phyloP scores from a whole-genome alignment of 2,329 filamentous ascomycete genomes.

The Fusarium tuaranense region DNA sequence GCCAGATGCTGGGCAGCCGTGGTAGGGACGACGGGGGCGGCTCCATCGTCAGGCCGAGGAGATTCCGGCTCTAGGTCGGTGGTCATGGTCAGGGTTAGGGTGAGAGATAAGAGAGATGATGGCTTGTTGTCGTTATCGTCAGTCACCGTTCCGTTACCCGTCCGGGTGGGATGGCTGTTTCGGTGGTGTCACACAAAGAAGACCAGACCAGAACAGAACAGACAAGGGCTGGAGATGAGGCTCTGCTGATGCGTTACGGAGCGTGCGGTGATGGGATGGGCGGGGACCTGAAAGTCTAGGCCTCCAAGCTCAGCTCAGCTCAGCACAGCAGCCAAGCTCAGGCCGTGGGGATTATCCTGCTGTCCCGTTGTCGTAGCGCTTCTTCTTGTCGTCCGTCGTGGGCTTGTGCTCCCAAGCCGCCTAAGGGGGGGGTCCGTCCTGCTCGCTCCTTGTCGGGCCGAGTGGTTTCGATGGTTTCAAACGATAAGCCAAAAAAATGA shows the following conservation, averaged over 20 bases:
- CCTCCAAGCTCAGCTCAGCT: constrained; percentile 7
- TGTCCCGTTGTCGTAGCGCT: not conserved
- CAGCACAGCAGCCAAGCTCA: not conserved
- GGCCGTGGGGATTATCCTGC: not conserved
- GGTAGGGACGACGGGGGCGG: constrained; percentile 39
- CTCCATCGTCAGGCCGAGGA: constrained; percentile 47
- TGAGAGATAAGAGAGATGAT: constrained; percentile 5
- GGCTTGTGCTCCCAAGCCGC: constrained; percentile 16
- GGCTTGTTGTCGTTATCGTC: not conserved
- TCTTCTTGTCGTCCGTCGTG: constrained; percentile 12
- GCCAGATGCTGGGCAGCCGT: constrained; percentile 58
- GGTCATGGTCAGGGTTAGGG: constrained; percentile 28
- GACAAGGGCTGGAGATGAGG: constrained; percentile 6
- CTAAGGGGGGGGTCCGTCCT: constrained; percentile 13
- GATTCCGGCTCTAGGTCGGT: constrained; percentile 49
- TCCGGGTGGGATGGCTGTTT: not conserved
- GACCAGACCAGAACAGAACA: not conserved
- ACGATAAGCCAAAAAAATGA: not conserved
- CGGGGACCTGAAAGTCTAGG: constrained; percentile 28
- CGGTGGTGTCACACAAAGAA: constrained; percentile 9
- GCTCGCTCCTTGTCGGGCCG: constrained; percentile 32
- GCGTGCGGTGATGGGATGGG: constrained; percentile 22
- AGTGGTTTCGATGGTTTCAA: constrained; percentile 26
- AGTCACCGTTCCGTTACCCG: constrained; percentile 18
- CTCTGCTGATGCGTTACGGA: constrained; percentile 3